Base-by-base conservation (phyloP, 164 flowering plant genomes). In the Sextonia rubra region DNA sequence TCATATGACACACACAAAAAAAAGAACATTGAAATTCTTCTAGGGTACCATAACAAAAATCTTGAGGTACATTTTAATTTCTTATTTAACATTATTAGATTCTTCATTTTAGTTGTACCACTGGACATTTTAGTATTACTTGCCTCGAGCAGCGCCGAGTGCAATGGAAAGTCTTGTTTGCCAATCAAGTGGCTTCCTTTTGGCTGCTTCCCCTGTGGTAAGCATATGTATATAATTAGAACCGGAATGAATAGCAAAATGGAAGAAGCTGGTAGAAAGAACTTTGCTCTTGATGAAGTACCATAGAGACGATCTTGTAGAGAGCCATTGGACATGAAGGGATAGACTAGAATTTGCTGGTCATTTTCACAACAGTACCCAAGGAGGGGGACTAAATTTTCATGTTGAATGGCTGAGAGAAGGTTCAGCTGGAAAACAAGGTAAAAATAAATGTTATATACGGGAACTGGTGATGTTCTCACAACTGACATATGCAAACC, bases 301-400 rank as follows among this genome's bases (percentile, higher is more conserved):
- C 97, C 97, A 64, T 89, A 88, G 71, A 91, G 89, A 37, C 90
- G 90, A 83, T 91, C 97, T 77, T 91, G 93, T 69, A 89, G 88
- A 68, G 97, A 91, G 63, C 93, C 93, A 80, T 89, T 91, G n/a
- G 97, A 89, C 97, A 91, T 89, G 70, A 86, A 91, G 69, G 91
- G 90, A 75, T 89, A 91, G 48, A 91, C 93, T 26, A 91, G 89
- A 74, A 89, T 91, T 77, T 88, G 92, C 73, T 91, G 93, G 71
- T 89, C 93, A 75, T 82, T 84, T 78, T 91, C 93, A 29, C 86
- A 77, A 70, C 97, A 91, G 68, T 82, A 88, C 55, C 97, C 97
- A 66, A 89, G 85, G 69, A 91, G 92, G 23, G 93, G 97, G 69
- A 91, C 93, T 81, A 91, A 77, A 75, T 89, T 88, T 80, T 88